These are phyloP conservation scores for Funneliformis caledonium DNA, from an alignment of 371 early-diverging fungal species.

Conservation along the genomic window DNA sequence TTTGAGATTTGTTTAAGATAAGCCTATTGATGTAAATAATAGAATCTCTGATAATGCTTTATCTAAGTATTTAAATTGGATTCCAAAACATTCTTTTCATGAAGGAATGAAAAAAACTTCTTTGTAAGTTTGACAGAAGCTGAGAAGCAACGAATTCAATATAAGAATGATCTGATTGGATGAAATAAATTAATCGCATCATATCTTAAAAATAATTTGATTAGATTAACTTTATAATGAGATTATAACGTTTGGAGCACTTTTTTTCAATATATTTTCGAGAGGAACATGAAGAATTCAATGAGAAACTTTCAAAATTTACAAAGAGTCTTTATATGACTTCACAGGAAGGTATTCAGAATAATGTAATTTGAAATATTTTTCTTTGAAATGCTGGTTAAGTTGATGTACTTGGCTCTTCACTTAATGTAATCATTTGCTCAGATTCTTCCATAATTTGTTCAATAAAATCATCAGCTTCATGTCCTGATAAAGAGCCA, in stretches of 20 bases:
- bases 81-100: neutral
- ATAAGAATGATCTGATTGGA: neutral
- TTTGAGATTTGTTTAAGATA: neutral
- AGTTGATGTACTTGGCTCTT: neutral
- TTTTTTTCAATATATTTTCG: neutral
- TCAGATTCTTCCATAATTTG: neutral
- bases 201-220: neutral
- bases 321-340: neutral
- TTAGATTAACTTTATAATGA: neutral
- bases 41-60: neutral
- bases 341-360: neutral
- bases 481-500: neutral
- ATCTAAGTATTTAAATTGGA: neutral
- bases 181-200: neutral
- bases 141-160: neutral
- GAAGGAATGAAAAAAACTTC: constrained; percentile 1
- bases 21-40: neutral
- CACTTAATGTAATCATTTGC: neutral
- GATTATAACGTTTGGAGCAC: neutral
- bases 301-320: neutral
- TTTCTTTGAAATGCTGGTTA: neutral
- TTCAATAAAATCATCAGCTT: neutral
- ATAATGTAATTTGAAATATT: neutral
- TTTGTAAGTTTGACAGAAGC: neutral
- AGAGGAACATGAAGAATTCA: neutral